Evolutionary conservation across 2,329 filamentous ascomycete species (phyloP), one percentile per base, ranked within the genome.

Genomic region (Plectosphaerella plurivora): DNA sequence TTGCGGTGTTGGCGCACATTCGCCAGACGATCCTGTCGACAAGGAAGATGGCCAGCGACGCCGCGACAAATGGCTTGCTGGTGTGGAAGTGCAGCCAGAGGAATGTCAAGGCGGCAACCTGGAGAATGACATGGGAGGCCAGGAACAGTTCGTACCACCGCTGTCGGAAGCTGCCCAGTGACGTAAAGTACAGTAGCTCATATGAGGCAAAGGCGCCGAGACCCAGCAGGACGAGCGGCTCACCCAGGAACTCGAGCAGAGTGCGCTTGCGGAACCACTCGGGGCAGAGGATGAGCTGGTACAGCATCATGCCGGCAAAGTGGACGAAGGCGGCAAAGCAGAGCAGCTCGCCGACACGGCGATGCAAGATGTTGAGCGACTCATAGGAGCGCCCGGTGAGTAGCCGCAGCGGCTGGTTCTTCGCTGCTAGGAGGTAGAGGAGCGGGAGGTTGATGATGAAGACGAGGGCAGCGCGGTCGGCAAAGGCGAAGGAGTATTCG

Each of bases 351-450:
- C 84, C 83, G 2, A 86, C 72, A 5, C 83, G 74, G 36, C 84
- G 79, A 62, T 88, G 84, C 51, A 87, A 77, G 45, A 87, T 78
- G 61, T 87, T 86, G 42, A 87, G 70, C 5, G 79, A 76, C 64
- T 87, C 84, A 60, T 88, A 88, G 1, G 83, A 86, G 56, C 78
- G 77, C 4, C 84, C 83, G 0, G 83, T 86, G 16, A 88, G 68
- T 2, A 73, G 59, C 53, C 79, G 79, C 35, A 87, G 61, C 0
- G 84, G 84, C 56, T 86, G 83, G 54, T 83, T 87, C 64, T 88
- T 88, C 33, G 85, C 84, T 2, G 81, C 77, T 4, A 88, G 71
- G 5, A 87, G 69, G 62, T 88, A 87, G 3, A 87, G 70, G 4
- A 77, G 63, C 1, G 75, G 75, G 1, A 78, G 65, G 58, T 78